Conservation (phyloP, 2,329 filamentous ascomycete species). For the Pestalotiopsis sp. region DNA sequence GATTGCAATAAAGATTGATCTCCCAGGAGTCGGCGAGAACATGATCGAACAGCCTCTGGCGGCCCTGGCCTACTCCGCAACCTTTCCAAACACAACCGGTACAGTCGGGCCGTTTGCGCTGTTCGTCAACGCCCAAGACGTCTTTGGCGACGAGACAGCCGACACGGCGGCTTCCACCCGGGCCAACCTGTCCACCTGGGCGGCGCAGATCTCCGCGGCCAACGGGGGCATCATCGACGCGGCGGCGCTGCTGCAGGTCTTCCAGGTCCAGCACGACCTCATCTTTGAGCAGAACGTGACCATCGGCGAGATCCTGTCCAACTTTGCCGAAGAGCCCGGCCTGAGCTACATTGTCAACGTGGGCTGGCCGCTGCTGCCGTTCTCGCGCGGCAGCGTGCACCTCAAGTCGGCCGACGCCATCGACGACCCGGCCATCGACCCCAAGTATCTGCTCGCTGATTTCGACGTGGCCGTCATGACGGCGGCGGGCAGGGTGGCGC, state of each 20-base stretch:
- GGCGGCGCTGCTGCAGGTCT: conserved; percentile 39
- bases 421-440: conserved; percentile 39
- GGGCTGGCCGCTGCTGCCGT: conserved; percentile 40
- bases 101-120: conserved; percentile 31
- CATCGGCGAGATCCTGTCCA: conserved; percentile 49
- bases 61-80: conserved; percentile 27
- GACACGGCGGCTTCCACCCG: conserved; percentile 27
- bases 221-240: conserved; percentile 30
- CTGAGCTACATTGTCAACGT: conserved; percentile 37
- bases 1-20: conserved; percentile 46
- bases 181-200: conserved; percentile 33
- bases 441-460: conserved; percentile 37
- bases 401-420: conserved; percentile 38
- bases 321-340: conserved; percentile 15
- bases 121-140: conserved; percentile 36
- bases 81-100: conserved; percentile 19
- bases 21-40: conserved; percentile 56
- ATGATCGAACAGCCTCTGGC: conserved; percentile 52
- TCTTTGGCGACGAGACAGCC: conserved; percentile 34
- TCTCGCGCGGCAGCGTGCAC: conserved; percentile 44
- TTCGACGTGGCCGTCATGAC: conserved; percentile 37
- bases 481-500: conserved; percentile 30
- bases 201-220: conserved; percentile 27
- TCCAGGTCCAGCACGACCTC: conserved; percentile 49
- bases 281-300: conserved; percentile 49